These are phyloP conservation scores for Paramecium octaurelia DNA, from an alignment of 73 alveolate species.

Conservation along the genomic window DNA sequence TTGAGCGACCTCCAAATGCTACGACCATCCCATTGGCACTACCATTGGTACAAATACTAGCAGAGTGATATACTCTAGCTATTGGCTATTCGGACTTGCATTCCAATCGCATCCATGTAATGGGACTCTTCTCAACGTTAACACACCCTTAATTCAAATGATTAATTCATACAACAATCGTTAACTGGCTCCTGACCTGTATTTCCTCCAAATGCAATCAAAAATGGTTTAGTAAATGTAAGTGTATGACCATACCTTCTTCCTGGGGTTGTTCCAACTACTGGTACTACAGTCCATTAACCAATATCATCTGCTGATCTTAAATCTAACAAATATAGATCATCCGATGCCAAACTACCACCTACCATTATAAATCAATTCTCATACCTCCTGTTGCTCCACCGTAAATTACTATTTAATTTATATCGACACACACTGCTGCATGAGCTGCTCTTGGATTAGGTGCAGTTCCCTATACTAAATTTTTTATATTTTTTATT, in stretches of 20 bases:
- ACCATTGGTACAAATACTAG: conserved; percentile 88
- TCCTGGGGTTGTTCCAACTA: conserved; percentile 96
- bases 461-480: conserved; percentile 88
- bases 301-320: conserved; percentile 90
- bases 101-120: conserved; percentile 90
- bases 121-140: conserved; percentile 90
- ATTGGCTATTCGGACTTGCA: conserved; percentile 78
- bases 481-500: background rate
- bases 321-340: conserved; percentile 89
- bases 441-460: conserved; percentile 98
- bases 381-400: conserved; percentile 95
- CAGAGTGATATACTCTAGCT: conserved; percentile 92
- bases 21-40: conserved; percentile 95
- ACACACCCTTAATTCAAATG: conserved; percentile 58
- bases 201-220: conserved; percentile 94
- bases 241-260: conserved; percentile 94
- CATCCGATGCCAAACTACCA: conserved; percentile 97
- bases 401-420: conserved; percentile 93
- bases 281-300: conserved; percentile 94
- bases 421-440: conserved; percentile 84
- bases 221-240: conserved; percentile 88
- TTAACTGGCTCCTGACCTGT: conserved; percentile 93
- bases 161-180: conserved; percentile 83
- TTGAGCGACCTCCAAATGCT: conserved; percentile 94
- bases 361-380: conserved; percentile 63